Conservation (phyloP, 2,329 filamentous ascomycete genomes). For the Penicillium sp. region DNA sequence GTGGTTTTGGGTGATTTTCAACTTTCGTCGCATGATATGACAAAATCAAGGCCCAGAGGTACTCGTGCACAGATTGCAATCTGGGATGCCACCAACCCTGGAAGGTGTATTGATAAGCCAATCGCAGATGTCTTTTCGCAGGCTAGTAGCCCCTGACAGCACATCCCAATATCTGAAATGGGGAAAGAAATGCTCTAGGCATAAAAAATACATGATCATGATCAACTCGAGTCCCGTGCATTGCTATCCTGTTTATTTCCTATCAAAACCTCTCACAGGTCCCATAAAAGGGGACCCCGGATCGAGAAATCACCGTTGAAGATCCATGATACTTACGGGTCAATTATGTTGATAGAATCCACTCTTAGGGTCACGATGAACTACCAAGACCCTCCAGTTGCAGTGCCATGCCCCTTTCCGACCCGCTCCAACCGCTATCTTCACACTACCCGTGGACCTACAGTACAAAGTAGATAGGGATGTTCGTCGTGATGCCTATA, state of each 20-base stretch:
- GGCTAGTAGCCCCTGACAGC: neutral
- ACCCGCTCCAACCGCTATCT: neutral
- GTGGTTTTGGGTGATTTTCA: neutral
- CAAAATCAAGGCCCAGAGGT: neutral
- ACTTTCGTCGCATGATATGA: neutral
- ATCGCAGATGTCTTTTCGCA: neutral
- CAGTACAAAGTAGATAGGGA: neutral
- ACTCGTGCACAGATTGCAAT: neutral
- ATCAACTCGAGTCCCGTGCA: neutral
- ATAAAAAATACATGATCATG: neutral
- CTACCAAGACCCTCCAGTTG: neutral
- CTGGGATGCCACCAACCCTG: neutral
- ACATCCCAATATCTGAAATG: neutral
- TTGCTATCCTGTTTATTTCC: neutral
- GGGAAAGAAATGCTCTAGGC: neutral
- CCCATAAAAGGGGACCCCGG: neutral
- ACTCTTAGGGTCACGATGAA: neutral
- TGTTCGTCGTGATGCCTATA: neutral
- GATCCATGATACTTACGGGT: neutral
- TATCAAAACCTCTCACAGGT: neutral
- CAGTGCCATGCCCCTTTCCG: neutral
- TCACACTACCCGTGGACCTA: neutral
- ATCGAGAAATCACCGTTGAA: neutral
- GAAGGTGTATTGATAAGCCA: neutral
- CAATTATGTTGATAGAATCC: neutral